Evolutionary conservation across 768 basidiomycete genomes (phyloP).

Genomic region (Leccinum variicolor): DNA sequence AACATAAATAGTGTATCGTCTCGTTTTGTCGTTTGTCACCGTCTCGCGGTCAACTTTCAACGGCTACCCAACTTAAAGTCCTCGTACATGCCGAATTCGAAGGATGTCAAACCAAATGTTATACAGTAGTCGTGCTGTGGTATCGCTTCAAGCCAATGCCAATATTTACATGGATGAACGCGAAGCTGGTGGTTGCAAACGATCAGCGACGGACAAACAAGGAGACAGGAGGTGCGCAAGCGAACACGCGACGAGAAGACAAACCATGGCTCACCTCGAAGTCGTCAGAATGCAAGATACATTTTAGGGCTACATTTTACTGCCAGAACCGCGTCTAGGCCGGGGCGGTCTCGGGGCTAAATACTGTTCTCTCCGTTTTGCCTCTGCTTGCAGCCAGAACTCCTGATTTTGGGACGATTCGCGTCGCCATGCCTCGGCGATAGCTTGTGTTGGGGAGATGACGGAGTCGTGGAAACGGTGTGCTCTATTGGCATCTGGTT

Average conservation of each 20-base stretch:
- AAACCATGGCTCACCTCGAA: slow-evolving; percentile 13
- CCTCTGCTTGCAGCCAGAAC: slow-evolving; percentile 56
- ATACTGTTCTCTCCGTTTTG: slow-evolving; percentile 47
- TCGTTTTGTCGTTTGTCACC: slow-evolving; percentile 1
- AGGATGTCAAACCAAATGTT: slow-evolving; percentile 17
- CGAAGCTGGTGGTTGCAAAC: slow-evolving; percentile 21
- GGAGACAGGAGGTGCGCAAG: background rate
- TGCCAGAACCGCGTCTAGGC: slow-evolving; percentile 35
- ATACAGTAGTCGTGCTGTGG: slow-evolving; percentile 22
- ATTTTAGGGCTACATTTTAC: slow-evolving; percentile 48
- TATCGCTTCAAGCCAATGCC: slow-evolving; percentile 21
- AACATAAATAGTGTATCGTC: slow-evolving; percentile 24
- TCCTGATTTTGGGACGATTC: slow-evolving; percentile 59
- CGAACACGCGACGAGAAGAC: background rate
- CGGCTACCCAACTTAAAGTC: slow-evolving; percentile 9
- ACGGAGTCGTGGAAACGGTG: slow-evolving; percentile 25
- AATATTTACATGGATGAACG: slow-evolving; percentile 31
- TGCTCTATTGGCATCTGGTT: slow-evolving; percentile 33
- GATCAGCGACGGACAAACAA: slow-evolving; percentile 1
- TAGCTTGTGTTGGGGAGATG: slow-evolving; percentile 55
- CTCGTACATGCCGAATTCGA: slow-evolving; percentile 10
- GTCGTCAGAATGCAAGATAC: slow-evolving; percentile 12
- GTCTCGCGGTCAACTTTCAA: slow-evolving; percentile 1
- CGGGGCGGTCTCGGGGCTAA: slow-evolving; percentile 33
- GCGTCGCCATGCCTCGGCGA: slow-evolving; percentile 65